These are phyloP conservation scores for Phlebopus sp. DNA, from an alignment of 1,284 basidiomycete species.

Conservation along the genomic window DNA sequence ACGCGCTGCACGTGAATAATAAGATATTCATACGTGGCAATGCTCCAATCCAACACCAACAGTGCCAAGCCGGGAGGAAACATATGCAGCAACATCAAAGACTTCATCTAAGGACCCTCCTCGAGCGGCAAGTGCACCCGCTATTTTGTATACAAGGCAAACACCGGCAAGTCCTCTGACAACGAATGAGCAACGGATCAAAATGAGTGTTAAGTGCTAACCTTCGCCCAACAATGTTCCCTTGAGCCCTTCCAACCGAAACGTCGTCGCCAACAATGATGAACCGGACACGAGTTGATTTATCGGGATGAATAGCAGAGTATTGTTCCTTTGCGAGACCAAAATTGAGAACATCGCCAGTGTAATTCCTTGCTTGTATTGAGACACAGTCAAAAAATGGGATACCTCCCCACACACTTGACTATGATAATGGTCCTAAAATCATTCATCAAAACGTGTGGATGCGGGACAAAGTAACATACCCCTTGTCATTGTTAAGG, in stretches of 20 bases:
- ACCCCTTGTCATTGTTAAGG: slow-evolving; percentile 77
- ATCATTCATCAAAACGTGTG: slow-evolving; percentile 1
- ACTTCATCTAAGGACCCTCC: slow-evolving; percentile 77
- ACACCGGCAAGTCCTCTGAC: slow-evolving; percentile 83
- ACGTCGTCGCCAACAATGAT: slow-evolving; percentile 92
- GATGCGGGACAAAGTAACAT: slow-evolving; percentile 20
- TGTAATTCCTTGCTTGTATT: slow-evolving; percentile 64
- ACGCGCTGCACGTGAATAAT: neutral
- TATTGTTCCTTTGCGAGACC: slow-evolving; percentile 89
- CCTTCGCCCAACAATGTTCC: slow-evolving; percentile 79
- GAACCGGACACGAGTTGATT: slow-evolving; percentile 70
- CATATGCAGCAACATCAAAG: slow-evolving; percentile 65
- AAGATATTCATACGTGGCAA: slow-evolving; percentile 62
- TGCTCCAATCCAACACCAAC: slow-evolving; percentile 92
- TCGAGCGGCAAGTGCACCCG: slow-evolving; percentile 75
- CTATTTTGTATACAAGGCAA: slow-evolving; percentile 90
- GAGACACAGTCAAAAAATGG: neutral
- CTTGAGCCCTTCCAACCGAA: slow-evolving; percentile 78
- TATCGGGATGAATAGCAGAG: slow-evolving; percentile 66
- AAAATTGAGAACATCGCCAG: slow-evolving; percentile 90
- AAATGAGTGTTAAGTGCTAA: slow-evolving; percentile 22
- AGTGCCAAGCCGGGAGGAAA: slow-evolving; percentile 68
- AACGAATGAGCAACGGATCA: neutral
- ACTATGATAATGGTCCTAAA: slow-evolving; percentile 77
- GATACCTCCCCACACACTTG: slow-evolving; percentile 50